Evolutionary conservation across 73 alveolate genomes (phyloP).

Genomic region (Paramecium octaurelia): DNA sequence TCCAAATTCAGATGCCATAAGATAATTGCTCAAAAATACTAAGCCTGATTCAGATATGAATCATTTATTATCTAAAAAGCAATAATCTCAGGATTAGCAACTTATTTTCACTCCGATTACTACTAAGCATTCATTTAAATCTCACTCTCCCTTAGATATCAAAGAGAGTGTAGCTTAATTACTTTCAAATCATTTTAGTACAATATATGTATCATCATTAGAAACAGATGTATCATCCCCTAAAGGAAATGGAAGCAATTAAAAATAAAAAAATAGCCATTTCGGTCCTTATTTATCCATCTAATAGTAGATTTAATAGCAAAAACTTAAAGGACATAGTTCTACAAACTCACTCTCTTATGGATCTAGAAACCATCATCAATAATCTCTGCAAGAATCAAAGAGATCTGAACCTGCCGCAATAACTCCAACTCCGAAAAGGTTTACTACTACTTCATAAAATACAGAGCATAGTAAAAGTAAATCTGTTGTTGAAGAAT

Average conservation of each 20-base stretch:
- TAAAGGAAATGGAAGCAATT: neutral
- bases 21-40: neutral
- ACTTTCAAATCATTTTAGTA: slow-evolving; percentile 12
- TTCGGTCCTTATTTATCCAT: slow-evolving; percentile 21
- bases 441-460: neutral
- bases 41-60: neutral
- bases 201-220: neutral
- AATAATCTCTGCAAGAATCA: neutral
- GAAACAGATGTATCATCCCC: slow-evolving; percentile 41
- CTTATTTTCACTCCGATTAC: neutral
- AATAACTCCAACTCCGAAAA: neutral
- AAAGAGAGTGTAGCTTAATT: slow-evolving; percentile 46
- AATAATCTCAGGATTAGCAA: neutral
- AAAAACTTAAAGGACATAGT: slow-evolving; percentile 30
- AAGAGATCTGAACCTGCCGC: neutral
- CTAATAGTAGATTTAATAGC: neutral
- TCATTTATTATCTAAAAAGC: neutral
- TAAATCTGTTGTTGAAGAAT: slow-evolving; percentile 49
- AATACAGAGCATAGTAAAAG: slow-evolving; percentile 50
- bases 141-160: neutral
- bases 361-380: neutral
- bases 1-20: slow-evolving; percentile 19
- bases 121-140: neutral
- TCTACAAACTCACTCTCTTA: slow-evolving; percentile 8
- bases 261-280: neutral